Conservation (phyloP, 768 basidiomycete species). For the Mycena alexandri region DNA sequence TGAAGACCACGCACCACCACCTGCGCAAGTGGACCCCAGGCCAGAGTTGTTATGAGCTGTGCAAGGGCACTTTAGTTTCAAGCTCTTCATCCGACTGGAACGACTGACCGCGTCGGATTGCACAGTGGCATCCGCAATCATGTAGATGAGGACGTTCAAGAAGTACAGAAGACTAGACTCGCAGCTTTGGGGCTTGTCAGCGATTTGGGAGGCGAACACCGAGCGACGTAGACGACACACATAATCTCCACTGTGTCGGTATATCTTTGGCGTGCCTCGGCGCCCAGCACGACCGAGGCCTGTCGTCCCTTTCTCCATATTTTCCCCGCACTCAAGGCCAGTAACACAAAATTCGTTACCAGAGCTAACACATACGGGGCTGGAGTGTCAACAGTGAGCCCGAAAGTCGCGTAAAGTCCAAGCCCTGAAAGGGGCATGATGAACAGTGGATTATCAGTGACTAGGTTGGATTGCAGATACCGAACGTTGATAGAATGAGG, state of each 20-base stretch:
- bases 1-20: no score
- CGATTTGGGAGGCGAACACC: no score
- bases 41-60: background rate
- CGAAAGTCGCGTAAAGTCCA: background rate
- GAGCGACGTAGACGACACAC: no score
- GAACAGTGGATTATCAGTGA: no score
- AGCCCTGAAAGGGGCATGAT: no score
- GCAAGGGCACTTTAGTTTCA: no score
- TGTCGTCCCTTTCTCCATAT: slow-evolving; percentile 15
- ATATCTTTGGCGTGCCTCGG: background rate
- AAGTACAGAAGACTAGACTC: slow-evolving; percentile 15
- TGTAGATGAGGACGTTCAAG: slow-evolving; percentile 2
- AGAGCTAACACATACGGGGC: background rate
- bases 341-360: background rate
- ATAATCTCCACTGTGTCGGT: background rate
- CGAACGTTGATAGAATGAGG: background rate
- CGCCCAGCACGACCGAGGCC: slow-evolving; percentile 8
- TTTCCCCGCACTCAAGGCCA: background rate
- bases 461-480: no score
- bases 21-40: slow-evolving; percentile 17
- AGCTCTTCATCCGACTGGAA: no score
- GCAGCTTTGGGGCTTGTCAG: background rate
- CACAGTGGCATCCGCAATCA: background rate
- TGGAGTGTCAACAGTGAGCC: background rate
- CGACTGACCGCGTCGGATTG: no score